Evolutionary conservation across 2,329 filamentous ascomycete genomes (phyloP).

Genomic region (Cladosporium sp.): DNA sequence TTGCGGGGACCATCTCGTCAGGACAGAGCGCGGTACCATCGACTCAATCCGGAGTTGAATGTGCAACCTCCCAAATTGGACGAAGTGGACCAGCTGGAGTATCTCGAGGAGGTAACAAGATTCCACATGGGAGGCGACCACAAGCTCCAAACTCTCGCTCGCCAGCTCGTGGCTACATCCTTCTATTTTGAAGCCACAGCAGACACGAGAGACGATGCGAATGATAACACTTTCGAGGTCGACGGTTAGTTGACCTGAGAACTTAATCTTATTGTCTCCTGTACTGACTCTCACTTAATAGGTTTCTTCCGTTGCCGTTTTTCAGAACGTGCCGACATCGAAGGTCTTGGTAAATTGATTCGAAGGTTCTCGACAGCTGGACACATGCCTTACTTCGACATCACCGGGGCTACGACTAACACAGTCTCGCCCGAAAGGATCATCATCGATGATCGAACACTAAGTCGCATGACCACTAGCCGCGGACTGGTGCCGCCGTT

Average conservation of each 20-base stretch:
- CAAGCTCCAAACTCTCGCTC: neutral
- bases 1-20: neutral
- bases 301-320: slow-evolving; percentile 2
- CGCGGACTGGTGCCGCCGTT: neutral
- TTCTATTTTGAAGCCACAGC: neutral
- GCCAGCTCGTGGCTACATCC: neutral
- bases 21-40: slow-evolving; percentile 8
- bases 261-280: neutral
- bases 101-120: slow-evolving; percentile 10
- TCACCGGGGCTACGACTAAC: neutral
- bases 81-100: slow-evolving; percentile 9
- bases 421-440: neutral
- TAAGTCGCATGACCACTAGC: neutral
- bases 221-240: neutral
- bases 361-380: neutral
- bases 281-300: neutral
- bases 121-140: neutral
- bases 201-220: neutral
- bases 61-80: slow-evolving; percentile 10
- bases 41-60: slow-evolving; percentile 10
- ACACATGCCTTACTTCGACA: neutral
- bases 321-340: neutral
- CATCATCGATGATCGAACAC: neutral
- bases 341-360: slow-evolving; percentile 1
- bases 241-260: slow-evolving; percentile 1